A percentile compares a stretch with the other conserved stretches of the same genome.
Evolutionary conservation across 2,329 filamentous ascomycete genomes (phyloP).

Genomic region (Ascochyta pisi): DNA sequence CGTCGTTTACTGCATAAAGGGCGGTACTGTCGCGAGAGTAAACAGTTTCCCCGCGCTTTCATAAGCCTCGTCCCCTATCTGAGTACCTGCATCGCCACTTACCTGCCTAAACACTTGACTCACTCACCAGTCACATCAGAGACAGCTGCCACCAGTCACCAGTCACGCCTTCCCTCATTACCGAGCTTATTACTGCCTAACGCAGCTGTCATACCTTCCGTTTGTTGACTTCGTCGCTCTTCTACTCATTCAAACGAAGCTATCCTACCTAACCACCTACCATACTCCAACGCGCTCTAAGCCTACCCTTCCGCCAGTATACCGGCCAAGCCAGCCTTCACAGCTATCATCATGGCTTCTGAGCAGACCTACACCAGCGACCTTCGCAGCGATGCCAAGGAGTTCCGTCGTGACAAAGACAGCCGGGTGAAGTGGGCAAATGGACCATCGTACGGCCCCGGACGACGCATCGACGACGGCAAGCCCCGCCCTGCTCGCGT

Average conservation of each 20-base stretch:
- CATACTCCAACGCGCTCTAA: constrained; percentile 5
- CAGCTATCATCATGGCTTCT: constrained; percentile 50
- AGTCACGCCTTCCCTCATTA: constrained; percentile 38
- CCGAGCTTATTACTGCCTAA: constrained; percentile 38
- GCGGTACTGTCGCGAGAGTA: constrained; percentile 22
- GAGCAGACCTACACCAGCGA: constrained; percentile 59
- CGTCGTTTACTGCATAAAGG: constrained; percentile 38
- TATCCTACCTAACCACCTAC: constrained; percentile 5
- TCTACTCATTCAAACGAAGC: constrained; percentile 9
- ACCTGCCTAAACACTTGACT: constrained; percentile 37
- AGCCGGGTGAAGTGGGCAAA: constrained; percentile 60
- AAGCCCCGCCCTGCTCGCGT: constrained; percentile 48
- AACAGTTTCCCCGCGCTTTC: constrained; percentile 29
- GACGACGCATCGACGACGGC: constrained; percentile 44
- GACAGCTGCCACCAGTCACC: constrained; percentile 38
- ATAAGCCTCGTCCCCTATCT: constrained; percentile 23
- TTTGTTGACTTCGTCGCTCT: constrained; percentile 20
- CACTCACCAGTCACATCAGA: constrained; percentile 46
- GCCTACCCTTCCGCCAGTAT: constrained; percentile 8
- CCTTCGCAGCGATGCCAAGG: constrained; percentile 61
- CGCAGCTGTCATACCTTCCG: constrained; percentile 20
- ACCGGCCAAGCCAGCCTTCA: constrained; percentile 16
- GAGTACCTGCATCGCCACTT: constrained; percentile 41
- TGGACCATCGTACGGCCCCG: constrained; percentile 51
- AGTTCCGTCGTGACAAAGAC: constrained; percentile 59